These are phyloP conservation scores for Diaporthe ampelina DNA, from an alignment of 2,329 filamentous ascomycete genomes.

Conservation along the genomic window DNA sequence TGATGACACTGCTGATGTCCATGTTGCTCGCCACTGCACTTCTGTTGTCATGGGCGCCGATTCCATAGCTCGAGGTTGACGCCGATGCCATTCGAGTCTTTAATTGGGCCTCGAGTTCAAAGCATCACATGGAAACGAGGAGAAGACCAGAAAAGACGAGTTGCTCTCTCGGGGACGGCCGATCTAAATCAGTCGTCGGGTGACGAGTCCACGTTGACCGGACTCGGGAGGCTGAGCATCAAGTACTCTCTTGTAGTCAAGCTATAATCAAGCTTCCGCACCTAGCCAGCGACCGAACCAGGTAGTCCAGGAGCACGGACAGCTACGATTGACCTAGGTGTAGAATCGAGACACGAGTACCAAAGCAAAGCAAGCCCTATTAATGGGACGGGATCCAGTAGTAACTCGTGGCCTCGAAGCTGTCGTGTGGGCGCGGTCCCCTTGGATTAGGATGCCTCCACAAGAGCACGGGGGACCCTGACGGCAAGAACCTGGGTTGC, in stretches of 20 bases:
- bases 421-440: neutral
- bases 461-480: neutral
- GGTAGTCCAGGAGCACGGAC: constrained; percentile 25
- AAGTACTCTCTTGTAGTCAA: constrained; percentile 16
- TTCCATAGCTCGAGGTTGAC: constrained; percentile 26
- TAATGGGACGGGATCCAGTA: constrained; percentile 5
- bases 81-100: constrained; percentile 22
- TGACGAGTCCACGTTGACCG: constrained; percentile 18
- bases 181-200: constrained; percentile 7
- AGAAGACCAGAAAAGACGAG: neutral
- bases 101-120: constrained; percentile 15
- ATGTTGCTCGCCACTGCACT: constrained; percentile 24
- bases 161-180: neutral
- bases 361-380: neutral
- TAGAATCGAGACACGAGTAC: neutral
- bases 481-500: neutral
- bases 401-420: neutral
- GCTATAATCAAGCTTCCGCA: constrained; percentile 21
- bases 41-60: constrained; percentile 13
- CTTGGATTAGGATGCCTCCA: constrained; percentile 6
- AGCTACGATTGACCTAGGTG: constrained; percentile 29
- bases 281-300: constrained; percentile 11
- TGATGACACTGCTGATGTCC: constrained; percentile 28
- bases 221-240: constrained; percentile 19
- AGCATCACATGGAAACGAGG: constrained; percentile 20